Evolutionary conservation across 2,329 filamentous ascomycete genomes (phyloP).

Genomic region (Berkeleyomyces rouxiae): DNA sequence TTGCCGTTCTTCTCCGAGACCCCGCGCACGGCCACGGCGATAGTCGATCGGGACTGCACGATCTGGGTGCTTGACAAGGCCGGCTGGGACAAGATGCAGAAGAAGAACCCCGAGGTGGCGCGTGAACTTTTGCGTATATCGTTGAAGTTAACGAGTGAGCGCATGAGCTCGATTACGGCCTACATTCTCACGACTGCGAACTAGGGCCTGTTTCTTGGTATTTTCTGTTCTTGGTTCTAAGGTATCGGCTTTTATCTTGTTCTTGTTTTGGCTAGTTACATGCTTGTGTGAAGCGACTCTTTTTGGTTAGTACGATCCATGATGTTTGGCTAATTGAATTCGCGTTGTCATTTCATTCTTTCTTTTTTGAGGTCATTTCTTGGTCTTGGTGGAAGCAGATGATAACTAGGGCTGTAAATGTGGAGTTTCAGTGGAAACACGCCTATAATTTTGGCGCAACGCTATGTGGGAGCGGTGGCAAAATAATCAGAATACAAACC

Average conservation of each 20-base stretch:
- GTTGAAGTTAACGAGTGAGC: conserved; percentile 86
- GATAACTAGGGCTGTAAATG: neutral
- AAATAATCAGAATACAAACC: neutral
- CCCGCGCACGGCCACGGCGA: conserved; percentile 67
- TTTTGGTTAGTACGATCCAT: neutral
- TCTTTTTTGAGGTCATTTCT: too few relatives aligned
- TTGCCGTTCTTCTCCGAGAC: conserved; percentile 93
- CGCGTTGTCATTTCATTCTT: too few relatives aligned
- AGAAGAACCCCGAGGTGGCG: conserved; percentile 58
- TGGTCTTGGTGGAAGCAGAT: too few relatives aligned
- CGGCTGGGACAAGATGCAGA: conserved; percentile 57
- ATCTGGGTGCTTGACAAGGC: conserved; percentile 64
- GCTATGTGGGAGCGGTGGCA: neutral
- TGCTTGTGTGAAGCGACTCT: neutral
- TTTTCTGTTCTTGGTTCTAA: neutral
- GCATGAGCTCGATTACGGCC: conserved; percentile 57
- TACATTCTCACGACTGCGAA: conserved; percentile 35
- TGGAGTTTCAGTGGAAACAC: neutral
- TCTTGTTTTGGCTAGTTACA: conserved; percentile 1
- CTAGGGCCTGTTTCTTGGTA: conserved; percentile 16
- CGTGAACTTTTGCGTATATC: conserved; percentile 71
- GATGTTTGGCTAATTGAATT: neutral
- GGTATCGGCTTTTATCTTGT: conserved; percentile 4
- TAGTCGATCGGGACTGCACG: conserved; percentile 65
- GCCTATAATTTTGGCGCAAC: neutral